A percentile compares a stretch with the other conserved stretches of the same genome.
These are phyloP conservation scores for Pyrenophora seminiperda DNA, from an alignment of 2,329 filamentous ascomycete genomes.

Conservation along the genomic window DNA sequence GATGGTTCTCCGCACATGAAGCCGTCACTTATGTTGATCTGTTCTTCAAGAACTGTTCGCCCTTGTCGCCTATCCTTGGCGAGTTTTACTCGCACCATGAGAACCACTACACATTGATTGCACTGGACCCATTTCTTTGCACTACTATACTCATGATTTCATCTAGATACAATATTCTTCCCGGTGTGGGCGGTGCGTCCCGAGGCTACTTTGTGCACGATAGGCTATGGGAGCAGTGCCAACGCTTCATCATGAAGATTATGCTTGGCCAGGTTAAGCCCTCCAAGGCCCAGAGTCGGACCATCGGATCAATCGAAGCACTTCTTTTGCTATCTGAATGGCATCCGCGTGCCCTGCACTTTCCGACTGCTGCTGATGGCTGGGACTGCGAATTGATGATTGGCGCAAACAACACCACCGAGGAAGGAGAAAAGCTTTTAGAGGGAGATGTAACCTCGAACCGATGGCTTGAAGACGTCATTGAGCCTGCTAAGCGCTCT, in stretches of 20 bases:
- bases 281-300: conserved; percentile 56
- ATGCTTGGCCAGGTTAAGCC: conserved; percentile 61
- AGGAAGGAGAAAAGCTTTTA: conserved; percentile 40
- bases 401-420: conserved; percentile 48
- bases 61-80: conserved; percentile 57
- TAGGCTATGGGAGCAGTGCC: conserved; percentile 60
- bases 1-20: conserved; percentile 61
- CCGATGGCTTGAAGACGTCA: conserved; percentile 60
- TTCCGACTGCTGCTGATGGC: conserved; percentile 59
- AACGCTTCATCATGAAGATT: conserved; percentile 59
- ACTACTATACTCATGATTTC: conserved; percentile 62
- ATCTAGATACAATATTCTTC: conserved; percentile 55
- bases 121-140: conserved; percentile 59
- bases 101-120: conserved; percentile 56
- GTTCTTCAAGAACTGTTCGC: conserved; percentile 59
- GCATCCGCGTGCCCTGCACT: conserved; percentile 61
- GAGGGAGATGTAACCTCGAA: conserved; percentile 47
- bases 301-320: conserved; percentile 60
- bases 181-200: conserved; percentile 50
- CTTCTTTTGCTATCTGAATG: conserved; percentile 62
- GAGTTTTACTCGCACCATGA: conserved; percentile 57
- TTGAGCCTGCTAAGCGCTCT: conserved; percentile 59
- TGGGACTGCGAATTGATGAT: conserved; percentile 61
- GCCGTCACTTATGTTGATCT: conserved; percentile 60
- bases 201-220: conserved; percentile 61